Evolutionary conservation across 495 filamentous ascomycete species (phyloP).

Genomic region (Bacidia rubella): DNA sequence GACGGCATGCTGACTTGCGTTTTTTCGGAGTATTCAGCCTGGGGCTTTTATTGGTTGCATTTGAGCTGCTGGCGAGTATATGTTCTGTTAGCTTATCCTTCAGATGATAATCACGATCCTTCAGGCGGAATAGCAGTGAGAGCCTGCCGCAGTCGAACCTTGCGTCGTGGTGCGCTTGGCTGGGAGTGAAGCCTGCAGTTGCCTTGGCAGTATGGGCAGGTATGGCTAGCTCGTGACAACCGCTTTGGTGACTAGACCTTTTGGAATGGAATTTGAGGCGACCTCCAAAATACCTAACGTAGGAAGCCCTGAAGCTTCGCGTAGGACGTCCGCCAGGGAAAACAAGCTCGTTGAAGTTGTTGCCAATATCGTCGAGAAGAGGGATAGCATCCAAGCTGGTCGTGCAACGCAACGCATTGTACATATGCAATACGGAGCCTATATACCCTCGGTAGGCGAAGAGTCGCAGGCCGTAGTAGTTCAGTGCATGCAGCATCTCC

Average conservation of each 20-base stretch:
- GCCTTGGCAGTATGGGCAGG: constrained; percentile 17
- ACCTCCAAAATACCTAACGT: constrained; percentile 18
- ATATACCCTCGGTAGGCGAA: constrained; percentile 17
- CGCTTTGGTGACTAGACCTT: constrained; percentile 9
- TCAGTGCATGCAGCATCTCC: constrained; percentile 15
- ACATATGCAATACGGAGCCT: constrained; percentile 18
- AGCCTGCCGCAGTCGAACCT: constrained; percentile 14
- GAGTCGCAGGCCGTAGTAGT: constrained; percentile 20
- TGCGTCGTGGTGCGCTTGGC: constrained; percentile 9
- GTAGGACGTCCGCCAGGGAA: constrained; percentile 18
- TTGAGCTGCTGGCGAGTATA: background rate
- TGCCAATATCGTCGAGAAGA: constrained; percentile 15
- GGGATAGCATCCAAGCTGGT: constrained; percentile 10
- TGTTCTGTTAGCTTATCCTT: constrained; percentile 1
- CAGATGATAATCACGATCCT: constrained; percentile 12
- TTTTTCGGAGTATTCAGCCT: background rate
- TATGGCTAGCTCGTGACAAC: constrained; percentile 15
- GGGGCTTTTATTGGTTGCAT: background rate
- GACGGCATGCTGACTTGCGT: background rate
- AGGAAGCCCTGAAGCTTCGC: constrained; percentile 17
- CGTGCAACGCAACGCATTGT: constrained; percentile 14
- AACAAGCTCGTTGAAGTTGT: constrained; percentile 9
- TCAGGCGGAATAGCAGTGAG: constrained; percentile 15
- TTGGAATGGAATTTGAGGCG: constrained; percentile 14
- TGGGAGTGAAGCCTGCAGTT: constrained; percentile 15